phyloP scores from a whole-genome alignment of 768 basidiomycete genomes.

The Tylopilus rubrobrunneus region DNA sequence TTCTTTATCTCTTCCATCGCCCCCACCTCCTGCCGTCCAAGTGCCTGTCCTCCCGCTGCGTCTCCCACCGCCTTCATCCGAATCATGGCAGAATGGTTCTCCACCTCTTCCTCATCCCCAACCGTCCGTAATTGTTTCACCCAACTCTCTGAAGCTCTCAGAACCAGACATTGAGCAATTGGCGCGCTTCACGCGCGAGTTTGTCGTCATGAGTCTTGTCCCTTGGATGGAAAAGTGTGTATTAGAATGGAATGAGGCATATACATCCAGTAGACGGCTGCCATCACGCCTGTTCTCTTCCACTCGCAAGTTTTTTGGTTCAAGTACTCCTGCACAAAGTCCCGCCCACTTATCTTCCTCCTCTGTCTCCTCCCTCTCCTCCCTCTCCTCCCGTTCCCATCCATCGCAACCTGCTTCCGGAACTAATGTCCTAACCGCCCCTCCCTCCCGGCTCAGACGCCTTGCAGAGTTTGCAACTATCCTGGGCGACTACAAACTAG shows the following conservation, averaged over 20 bases:
- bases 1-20: slow-evolving; percentile 54
- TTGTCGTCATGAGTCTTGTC: slow-evolving; percentile 82
- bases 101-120: neutral
- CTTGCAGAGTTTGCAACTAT: slow-evolving; percentile 95
- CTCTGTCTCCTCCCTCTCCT: slow-evolving; percentile 32
- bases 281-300: slow-evolving; percentile 85
- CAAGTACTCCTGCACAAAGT: slow-evolving; percentile 47
- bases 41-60: slow-evolving; percentile 65
- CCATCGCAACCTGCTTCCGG: slow-evolving; percentile 28
- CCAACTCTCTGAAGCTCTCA: slow-evolving; percentile 46
- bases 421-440: slow-evolving; percentile 24
- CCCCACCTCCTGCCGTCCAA: slow-evolving; percentile 62
- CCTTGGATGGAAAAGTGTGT: slow-evolving; percentile 98
- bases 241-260: slow-evolving; percentile 90
- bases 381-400: slow-evolving; percentile 36
- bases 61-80: slow-evolving; percentile 47
- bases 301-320: slow-evolving; percentile 78
- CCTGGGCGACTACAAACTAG: slow-evolving; percentile 85
- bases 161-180: slow-evolving; percentile 74
- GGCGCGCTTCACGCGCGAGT: slow-evolving; percentile 79
- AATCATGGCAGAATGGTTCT: slow-evolving; percentile 20
- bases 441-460: slow-evolving; percentile 73
- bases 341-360: slow-evolving; percentile 38
- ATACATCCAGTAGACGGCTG: slow-evolving; percentile 71
- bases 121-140: neutral